phyloP scores from a whole-genome alignment of 164 flowering plant genomes.

The Berberis vulgaris region DNA sequence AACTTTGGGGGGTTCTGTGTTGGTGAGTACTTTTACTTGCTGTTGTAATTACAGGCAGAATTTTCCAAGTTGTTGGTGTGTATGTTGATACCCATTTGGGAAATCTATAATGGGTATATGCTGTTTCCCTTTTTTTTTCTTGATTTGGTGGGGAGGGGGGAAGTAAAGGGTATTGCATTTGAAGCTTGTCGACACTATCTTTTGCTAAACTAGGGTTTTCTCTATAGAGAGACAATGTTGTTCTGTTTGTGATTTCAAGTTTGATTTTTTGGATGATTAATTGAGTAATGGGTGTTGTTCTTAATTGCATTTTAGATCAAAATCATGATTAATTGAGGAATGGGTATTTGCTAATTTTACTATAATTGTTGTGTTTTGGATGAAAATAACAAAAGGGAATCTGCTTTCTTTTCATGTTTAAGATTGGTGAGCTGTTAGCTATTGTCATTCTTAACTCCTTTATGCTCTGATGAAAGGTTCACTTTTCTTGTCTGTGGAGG shows the following conservation, averaged over 20 bases:
- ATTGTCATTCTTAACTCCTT: conserved; percentile 38
- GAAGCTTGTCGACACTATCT: too few relatives aligned
- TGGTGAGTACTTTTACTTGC: conserved; percentile 9
- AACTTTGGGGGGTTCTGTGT: background rate
- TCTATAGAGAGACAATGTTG: too few relatives aligned
- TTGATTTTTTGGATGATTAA: too few relatives aligned
- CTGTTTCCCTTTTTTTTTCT: too few relatives aligned
- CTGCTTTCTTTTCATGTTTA: conserved; percentile 27
- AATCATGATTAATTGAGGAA: conserved; percentile 10
- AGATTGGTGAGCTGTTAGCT: conserved; percentile 56
- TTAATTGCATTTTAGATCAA: conserved; percentile 14
- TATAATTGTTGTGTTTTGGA: background rate
- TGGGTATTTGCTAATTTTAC: background rate
- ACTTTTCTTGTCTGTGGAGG: conserved; percentile 58
- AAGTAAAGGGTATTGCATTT: too few relatives aligned
- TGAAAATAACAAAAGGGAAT: conserved; percentile 53
- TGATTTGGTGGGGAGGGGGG: too few relatives aligned
- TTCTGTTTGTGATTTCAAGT: too few relatives aligned
- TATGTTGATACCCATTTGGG: background rate
- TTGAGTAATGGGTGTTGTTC: too few relatives aligned
- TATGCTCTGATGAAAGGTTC: conserved; percentile 68
- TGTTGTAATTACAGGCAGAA: conserved; percentile 5
- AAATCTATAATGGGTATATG: too few relatives aligned
- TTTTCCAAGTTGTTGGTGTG: background rate
- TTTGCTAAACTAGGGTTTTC: too few relatives aligned